Evolutionary conservation across 768 basidiomycete genomes (phyloP), one percentile per base, ranked within the genome.

Genomic region (Mrakia blollopis): DNA sequence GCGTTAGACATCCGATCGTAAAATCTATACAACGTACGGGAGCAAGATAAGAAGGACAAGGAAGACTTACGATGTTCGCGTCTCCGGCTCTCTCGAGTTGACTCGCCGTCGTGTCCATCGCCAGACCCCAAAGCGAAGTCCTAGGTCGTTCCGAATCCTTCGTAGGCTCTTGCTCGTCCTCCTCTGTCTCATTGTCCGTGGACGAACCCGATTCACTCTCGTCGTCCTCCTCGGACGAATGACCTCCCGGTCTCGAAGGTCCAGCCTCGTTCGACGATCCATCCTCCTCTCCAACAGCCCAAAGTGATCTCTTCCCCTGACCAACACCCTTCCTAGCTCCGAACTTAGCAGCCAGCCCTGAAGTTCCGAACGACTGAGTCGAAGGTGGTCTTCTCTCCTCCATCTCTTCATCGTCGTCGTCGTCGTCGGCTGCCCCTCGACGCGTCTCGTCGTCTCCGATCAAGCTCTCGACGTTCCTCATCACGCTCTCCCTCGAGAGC

Each of bases 391-490:
- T 7, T 57, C 57, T n/a, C 25, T 69, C 68, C 47, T 44, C 32
- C 68, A n/a, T 68, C 13, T 37, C 65, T 2, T 68, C 65, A 16
- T n/a, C 25, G 39, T 39, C 65, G 32, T n/a, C 25, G 65, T 25
- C 39, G 1, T 6, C 39, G 18, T 68, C 65, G n/a, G n/a, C n/a
- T n/a, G n/a, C n/a, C 13, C n/a, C 70, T 23, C 39, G 14, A 60
- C 39, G 25, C 28, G 16, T n/a, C 14, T 21, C 52, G 25, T 72
- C 32, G 32, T 72, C 60, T 13, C 44, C 72, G 8, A 60, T 54
- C 28, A 72, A 13, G 11, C 50, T 72, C 23, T 72, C 72, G 7
- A 72, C 60, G 35, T 61, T 54, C 52, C 52, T 60, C 72, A 57
- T 72, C 10, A 72, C 50, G 54, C 54, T 57, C 72, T 72, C 52